Conservation (phyloP, 345 rosid species). For the Pugionium cornutum region DNA sequence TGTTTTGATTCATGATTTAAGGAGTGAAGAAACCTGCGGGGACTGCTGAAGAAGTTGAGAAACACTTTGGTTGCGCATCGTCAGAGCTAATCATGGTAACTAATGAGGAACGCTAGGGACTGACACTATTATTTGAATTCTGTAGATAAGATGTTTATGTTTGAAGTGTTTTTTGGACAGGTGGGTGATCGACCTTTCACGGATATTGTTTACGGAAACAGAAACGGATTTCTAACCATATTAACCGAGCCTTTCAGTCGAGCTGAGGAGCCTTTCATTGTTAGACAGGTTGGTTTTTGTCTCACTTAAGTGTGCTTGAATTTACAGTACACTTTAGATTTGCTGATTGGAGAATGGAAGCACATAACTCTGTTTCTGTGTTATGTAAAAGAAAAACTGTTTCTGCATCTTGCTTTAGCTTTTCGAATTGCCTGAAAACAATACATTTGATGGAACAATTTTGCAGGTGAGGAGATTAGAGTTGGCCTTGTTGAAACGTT, state of each 20-base stretch:
- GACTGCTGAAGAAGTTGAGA: constrained; percentile 87
- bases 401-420: neutral
- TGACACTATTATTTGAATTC: neutral
- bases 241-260: constrained; percentile 78
- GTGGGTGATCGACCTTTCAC: constrained; percentile 98
- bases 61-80: constrained; percentile 84
- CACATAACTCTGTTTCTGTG: constrained; percentile 11
- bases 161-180: constrained; percentile 43
- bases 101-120: constrained; percentile 15
- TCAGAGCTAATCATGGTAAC: constrained; percentile 83
- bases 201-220: constrained; percentile 81
- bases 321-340: neutral
- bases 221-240: constrained; percentile 79
- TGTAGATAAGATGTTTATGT: constrained; percentile 17
- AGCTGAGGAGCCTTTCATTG: constrained; percentile 85
- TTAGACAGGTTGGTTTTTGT: constrained; percentile 74
- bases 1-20: constrained; percentile 19
- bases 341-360: constrained; percentile 3
- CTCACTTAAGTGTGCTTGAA: neutral
- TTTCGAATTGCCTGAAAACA: neutral
- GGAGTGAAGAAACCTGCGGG: constrained; percentile 97
- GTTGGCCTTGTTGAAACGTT: constrained; percentile 51
- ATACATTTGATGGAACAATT: neutral
- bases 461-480: constrained; percentile 91
- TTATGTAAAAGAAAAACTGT: too few species aligned